Evolutionary conservation across 2,329 filamentous ascomycete genomes (phyloP).

Genomic region (Colletotrichum liaoningense): DNA sequence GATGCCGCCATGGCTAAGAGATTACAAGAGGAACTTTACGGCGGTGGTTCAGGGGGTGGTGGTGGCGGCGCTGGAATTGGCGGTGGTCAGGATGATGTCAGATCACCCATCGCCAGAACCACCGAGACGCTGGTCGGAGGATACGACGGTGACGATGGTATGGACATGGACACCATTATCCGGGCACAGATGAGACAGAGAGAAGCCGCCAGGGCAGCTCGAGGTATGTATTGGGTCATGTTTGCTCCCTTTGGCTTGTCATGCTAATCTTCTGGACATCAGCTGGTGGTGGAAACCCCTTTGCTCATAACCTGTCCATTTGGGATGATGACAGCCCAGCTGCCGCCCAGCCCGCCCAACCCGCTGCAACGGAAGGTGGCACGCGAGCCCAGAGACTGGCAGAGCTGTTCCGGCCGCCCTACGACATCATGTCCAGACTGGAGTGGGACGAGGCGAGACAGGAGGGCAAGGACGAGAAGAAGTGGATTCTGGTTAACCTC

Average conservation of each 20-base stretch:
- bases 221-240: constrained; percentile 39
- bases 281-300: constrained; percentile 45
- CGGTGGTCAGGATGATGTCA: constrained; percentile 71
- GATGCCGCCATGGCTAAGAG: constrained; percentile 94
- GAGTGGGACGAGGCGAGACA: constrained; percentile 86
- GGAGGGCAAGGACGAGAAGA: constrained; percentile 86
- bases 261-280: constrained; percentile 16
- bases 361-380: constrained; percentile 56
- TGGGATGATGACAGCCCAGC: constrained; percentile 46
- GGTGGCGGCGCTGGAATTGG: constrained; percentile 52
- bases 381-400: constrained; percentile 83
- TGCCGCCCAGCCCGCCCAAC: constrained; percentile 30
- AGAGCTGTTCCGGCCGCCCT: constrained; percentile 92
- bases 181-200: constrained; percentile 71
- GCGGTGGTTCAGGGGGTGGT: constrained; percentile 48
- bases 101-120: constrained; percentile 90
- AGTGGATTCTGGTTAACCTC: constrained; percentile 96
- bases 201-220: constrained; percentile 25
- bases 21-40: constrained; percentile 92
- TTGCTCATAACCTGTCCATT: constrained; percentile 50
- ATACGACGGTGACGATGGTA: constrained; percentile 64
- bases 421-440: constrained; percentile 84
- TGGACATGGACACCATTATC: constrained; percentile 65
- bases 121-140: constrained; percentile 88
- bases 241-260: not conserved